These are phyloP conservation scores for Anastatica hierochuntica DNA, from an alignment of 345 rosid species.

Conservation along the genomic window DNA sequence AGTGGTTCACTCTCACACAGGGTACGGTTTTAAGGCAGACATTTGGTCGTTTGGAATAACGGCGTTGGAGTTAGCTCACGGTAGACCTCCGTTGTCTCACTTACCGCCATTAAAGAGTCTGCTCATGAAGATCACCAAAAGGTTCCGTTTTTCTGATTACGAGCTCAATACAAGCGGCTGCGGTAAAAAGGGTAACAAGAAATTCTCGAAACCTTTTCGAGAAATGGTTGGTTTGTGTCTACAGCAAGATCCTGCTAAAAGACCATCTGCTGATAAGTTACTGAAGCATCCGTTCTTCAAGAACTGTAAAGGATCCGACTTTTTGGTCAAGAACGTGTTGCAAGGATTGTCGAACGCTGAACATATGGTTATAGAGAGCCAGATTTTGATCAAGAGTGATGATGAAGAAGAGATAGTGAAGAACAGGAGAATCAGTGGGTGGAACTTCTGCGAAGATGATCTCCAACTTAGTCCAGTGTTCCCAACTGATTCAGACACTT, in stretches of 20 bases:
- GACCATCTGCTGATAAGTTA: slow-evolving; percentile 74
- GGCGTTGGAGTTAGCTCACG: slow-evolving; percentile 77
- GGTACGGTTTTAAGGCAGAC: slow-evolving; percentile 85
- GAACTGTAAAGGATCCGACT: slow-evolving; percentile 55
- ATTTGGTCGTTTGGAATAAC: too few species aligned
- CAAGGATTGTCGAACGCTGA: slow-evolving; percentile 59
- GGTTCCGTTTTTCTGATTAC: slow-evolving; percentile 64
- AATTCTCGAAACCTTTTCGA: slow-evolving; percentile 70
- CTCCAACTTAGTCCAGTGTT: slow-evolving; percentile 70
- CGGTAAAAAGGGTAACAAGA: slow-evolving; percentile 33
- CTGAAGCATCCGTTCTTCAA: slow-evolving; percentile 63
- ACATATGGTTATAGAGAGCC: too few species aligned
- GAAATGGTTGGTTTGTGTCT: slow-evolving; percentile 78
- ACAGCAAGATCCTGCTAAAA: slow-evolving; percentile 63
- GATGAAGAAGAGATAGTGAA: slow-evolving; percentile 30
- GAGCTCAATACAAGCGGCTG: slow-evolving; percentile 34
- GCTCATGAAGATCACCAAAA: slow-evolving; percentile 69
- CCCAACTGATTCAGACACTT: slow-evolving; percentile 34
- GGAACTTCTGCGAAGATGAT: slow-evolving; percentile 75
- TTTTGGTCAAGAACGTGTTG: slow-evolving; percentile 47
- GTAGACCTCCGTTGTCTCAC: slow-evolving; percentile 73
- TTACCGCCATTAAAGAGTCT: slow-evolving; percentile 69
- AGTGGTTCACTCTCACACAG: slow-evolving; percentile 84
- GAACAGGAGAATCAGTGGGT: slow-evolving; percentile 77
- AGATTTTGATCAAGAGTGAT: neutral